These are phyloP conservation scores for Capsicum chinense DNA, from an alignment of 257 asterid species.

Conservation along the genomic window DNA sequence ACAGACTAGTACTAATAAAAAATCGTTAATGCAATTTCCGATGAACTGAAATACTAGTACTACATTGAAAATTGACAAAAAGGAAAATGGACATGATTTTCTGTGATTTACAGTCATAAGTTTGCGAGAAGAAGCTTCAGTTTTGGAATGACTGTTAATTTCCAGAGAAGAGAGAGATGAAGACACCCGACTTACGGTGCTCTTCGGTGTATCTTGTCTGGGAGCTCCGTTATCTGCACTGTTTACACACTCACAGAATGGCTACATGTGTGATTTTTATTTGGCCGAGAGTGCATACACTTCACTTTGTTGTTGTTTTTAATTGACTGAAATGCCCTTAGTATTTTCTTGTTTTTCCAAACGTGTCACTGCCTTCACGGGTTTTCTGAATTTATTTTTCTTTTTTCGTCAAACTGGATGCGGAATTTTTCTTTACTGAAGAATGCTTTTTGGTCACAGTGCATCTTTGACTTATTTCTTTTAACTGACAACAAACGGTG, in stretches of 20 bases:
- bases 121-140: slow-evolving; percentile 25
- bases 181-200: slow-evolving; percentile 21
- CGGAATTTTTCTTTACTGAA: neutral
- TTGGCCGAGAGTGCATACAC: slow-evolving; percentile 18
- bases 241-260: neutral
- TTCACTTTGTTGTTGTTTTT: neutral
- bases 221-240: slow-evolving; percentile 38
- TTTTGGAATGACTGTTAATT: neutral
- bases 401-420: slow-evolving; percentile 5
- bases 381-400: neutral
- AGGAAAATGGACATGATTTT: slow-evolving; percentile 17
- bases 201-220: slow-evolving; percentile 56
- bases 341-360: neutral
- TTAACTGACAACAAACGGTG: neutral
- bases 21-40: slow-evolving; percentile 12
- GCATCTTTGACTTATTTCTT: neutral
- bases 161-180: slow-evolving; percentile 23
- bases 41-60: neutral
- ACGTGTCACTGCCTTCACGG: neutral
- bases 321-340: slow-evolving; percentile 4
- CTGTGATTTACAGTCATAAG: slow-evolving; percentile 34
- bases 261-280: slow-evolving; percentile 16
- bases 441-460: neutral
- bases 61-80: neutral
- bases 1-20: neutral